Base-by-base conservation (phyloP, 1,139 yeast species). In the Taphrina populina region DNA sequence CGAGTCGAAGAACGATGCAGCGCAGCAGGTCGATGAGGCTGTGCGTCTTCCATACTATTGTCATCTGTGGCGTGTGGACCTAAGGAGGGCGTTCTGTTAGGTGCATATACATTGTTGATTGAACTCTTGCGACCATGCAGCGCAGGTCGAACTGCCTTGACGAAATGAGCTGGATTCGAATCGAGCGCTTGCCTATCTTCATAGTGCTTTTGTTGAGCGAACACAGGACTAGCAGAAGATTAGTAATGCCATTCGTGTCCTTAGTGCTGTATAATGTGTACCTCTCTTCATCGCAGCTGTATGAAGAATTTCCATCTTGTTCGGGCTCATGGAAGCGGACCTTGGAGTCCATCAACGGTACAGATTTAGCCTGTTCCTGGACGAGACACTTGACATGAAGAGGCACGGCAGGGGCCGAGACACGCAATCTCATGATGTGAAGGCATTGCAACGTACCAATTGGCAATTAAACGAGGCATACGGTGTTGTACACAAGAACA, bases 261-360 rank as follows among this genome's bases (percentile, higher is more conserved):
- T n/a, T n/a, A n/a, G n/a, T n/a, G n/a, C n/a, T n/a, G n/a, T n/a
- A n/a, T n/a, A n/a, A n/a, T n/a, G n/a, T 24, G n/a, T 32, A 44
- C 26, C 49, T 23, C n/a, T 44, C 36, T 8, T 20, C 45, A 19
- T 40, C 17, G 33, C 10, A 27, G 30, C 30, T 27, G 8, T 8
- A 27, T 8, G 10, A 27, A 8, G 11, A 27, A 23, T 8, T 23
- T 4, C 23, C 10, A 19, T 35, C 39, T 15, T 35, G 39, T 15
- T 13, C 23, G 6, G 54, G 46, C 26, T 49, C 54, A 19, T 37
- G 54, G 34, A 49, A 49, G 11, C 54, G 45, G 24, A 49, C 54
- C 21, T 49, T 49, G 7, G 45, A 23, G 33, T 49, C 54, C 54
- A 49, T 49, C 13, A 7, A 2, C 23, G 7, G 13, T 37, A 33